Percentiles rank a stretch among this genome's conserved stretches.
Evolutionary conservation across 345 rosid species (phyloP).

Genomic region (Lumnitzera racemosa): DNA sequence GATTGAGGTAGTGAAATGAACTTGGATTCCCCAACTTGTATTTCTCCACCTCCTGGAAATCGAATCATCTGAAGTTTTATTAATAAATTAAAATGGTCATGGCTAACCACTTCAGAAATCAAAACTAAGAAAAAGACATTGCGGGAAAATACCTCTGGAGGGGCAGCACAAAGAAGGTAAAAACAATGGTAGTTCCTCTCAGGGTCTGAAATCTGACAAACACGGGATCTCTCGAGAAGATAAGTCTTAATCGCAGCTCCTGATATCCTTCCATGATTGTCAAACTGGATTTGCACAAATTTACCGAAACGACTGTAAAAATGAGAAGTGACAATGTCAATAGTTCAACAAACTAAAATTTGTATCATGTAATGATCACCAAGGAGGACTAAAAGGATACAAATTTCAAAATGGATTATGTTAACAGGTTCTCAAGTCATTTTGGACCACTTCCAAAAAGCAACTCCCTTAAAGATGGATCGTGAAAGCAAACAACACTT

Average conservation of each 20-base stretch:
- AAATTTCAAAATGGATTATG: too few relatives aligned
- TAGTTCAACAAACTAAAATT: too few relatives aligned
- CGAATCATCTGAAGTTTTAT: constrained; percentile 15
- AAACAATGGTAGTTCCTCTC: constrained; percentile 96
- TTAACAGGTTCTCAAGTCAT: too few relatives aligned
- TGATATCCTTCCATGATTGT: constrained; percentile 67
- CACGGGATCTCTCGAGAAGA: constrained; percentile 94
- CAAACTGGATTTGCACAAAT: constrained; percentile 91
- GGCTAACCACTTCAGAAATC: constrained; percentile 4
- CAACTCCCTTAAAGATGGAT: too few relatives aligned
- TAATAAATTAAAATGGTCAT: constrained; percentile 4
- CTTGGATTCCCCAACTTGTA: constrained; percentile 76
- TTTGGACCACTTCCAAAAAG: too few relatives aligned
- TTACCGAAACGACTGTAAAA: constrained; percentile 84
- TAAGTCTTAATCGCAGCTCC: constrained; percentile 95
- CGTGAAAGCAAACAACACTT: not conserved
- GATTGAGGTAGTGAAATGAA: constrained; percentile 92
- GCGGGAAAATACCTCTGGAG: constrained; percentile 43
- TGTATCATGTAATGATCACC: too few relatives aligned
- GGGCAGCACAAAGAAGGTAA: constrained; percentile 90
- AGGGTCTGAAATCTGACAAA: constrained; percentile 86
- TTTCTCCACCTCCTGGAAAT: constrained; percentile 63
- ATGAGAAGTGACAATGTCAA: too few relatives aligned
- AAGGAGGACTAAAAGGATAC: too few relatives aligned
- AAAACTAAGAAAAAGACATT: constrained; percentile 1